Evolutionary conservation across 2,329 filamentous ascomycete genomes (phyloP), one percentile per base, ranked within the genome.

Genomic region (Xylariomycetidae sp.): DNA sequence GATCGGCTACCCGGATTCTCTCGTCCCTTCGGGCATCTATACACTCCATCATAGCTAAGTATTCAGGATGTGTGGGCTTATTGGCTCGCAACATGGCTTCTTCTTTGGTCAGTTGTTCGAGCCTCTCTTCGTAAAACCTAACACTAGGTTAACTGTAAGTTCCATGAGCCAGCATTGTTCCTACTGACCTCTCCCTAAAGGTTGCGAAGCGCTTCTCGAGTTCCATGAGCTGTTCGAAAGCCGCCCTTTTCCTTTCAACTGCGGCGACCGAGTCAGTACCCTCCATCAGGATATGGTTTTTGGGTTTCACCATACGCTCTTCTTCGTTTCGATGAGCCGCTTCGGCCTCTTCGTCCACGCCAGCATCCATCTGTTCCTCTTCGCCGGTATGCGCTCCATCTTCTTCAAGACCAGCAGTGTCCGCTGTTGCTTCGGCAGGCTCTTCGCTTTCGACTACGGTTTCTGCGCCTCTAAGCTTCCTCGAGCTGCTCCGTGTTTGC

Each of bases 181-280:
- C 16, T 22, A 25, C 61, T 70, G 49, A 85, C 81, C 79, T 81
- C 44, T 88, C 88, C 50, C 88, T 77, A 53, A 96, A 85, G 13
- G 83, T 74, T 38, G 82, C 78, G 62, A 98, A 98, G 54, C 92
- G 85, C 57, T 83, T 83, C 56, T 96, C 90, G 26, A 98, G 83
- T 13, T 76, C 74, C 13, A 77, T 72, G 48, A 95, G 73, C 46
- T 87, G 79, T 35, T 88, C 85, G 53, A 89, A 81, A 0, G 89
- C 89, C 20, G 76, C 74, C 52, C 79, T 80, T 63, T 90, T 92
- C 53, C 79, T 80, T 50, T 85, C 76, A 44, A 85, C 85, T 90
- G 49, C 40, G 38, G 47, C 55, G 39, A 52, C 49, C 50, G 22
- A 39, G 43, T 59, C 42, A 64, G 56, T 47, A 36, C 29, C 26